A percentile compares a stretch with the other conserved stretches of the same genome.
phyloP scores from a whole-genome alignment of 768 basidiomycete genomes.

The Mycena olivaceomarginata region DNA sequence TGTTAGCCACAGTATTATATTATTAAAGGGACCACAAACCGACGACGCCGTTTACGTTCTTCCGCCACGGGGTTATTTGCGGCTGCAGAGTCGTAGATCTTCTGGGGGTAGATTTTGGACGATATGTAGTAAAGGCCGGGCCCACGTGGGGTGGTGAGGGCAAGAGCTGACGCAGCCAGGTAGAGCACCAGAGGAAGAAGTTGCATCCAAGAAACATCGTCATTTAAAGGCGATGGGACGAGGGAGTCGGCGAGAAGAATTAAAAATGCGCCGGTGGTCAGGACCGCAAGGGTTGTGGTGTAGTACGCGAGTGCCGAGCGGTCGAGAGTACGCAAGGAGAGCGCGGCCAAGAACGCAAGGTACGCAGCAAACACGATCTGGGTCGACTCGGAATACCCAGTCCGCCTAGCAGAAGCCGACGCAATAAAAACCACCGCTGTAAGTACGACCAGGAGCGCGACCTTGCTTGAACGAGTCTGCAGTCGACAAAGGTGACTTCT shows the following conservation, averaged over 20 bases:
- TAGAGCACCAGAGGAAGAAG: slow-evolving; percentile 11
- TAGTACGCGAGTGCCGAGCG: slow-evolving; percentile 4
- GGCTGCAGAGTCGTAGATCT: not conserved
- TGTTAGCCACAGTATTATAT: not conserved
- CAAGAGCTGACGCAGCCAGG: not conserved
- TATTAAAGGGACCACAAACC: not conserved
- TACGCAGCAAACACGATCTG: not conserved
- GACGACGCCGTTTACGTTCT: slow-evolving; percentile 29
- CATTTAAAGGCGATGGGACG: not conserved
- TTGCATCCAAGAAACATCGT: not conserved
- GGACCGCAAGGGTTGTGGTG: slow-evolving; percentile 1
- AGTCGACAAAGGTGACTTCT: not conserved
- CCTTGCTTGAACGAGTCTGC: slow-evolving; percentile 16
- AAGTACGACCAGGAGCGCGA: not conserved
- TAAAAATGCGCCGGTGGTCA: slow-evolving; percentile 4
- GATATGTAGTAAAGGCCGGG: slow-evolving; percentile 12
- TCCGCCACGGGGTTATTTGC: not conserved
- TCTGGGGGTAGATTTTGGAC: not conserved
- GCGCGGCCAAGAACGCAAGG: not conserved
- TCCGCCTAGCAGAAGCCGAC: not conserved
- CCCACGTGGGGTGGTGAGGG: slow-evolving; percentile 17
- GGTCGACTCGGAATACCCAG: not conserved
- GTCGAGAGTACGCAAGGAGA: not conserved
- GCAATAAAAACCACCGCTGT: not conserved
- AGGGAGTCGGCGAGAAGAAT: slow-evolving; percentile 9